Conservation (phyloP, 2,329 filamentous ascomycete species). For the Beauveria brongniartii region DNA sequence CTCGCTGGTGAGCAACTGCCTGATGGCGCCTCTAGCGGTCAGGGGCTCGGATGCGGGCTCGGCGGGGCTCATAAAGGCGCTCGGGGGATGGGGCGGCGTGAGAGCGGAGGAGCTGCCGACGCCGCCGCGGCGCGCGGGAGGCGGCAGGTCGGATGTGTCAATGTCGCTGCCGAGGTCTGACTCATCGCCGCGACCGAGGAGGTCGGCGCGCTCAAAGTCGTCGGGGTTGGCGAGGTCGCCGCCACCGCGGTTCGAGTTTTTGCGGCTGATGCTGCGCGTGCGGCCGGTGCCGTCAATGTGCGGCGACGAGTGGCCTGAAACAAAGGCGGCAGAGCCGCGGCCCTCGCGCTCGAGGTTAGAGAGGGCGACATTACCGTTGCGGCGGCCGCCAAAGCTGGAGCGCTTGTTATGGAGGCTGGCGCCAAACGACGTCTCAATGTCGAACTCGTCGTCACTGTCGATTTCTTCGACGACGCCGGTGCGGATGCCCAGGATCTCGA, state of each 20-base stretch:
- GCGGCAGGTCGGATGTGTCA: slow-evolving; percentile 58
- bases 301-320: slow-evolving; percentile 46
- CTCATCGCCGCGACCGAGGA: slow-evolving; percentile 46
- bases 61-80: slow-evolving; percentile 23
- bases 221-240: slow-evolving; percentile 23
- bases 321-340: slow-evolving; percentile 36
- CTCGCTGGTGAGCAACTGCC: slow-evolving; percentile 73
- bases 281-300: slow-evolving; percentile 29
- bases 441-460: slow-evolving; percentile 96
- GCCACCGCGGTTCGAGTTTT: slow-evolving; percentile 29
- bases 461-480: slow-evolving; percentile 96
- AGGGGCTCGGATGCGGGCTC: slow-evolving; percentile 35
- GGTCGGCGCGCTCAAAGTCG: slow-evolving; percentile 48
- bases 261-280: slow-evolving; percentile 43
- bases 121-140: slow-evolving; percentile 37
- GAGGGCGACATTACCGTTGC: slow-evolving; percentile 53
- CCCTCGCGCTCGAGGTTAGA: slow-evolving; percentile 37
- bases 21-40: slow-evolving; percentile 69
- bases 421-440: slow-evolving; percentile 68
- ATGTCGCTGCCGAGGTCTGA: slow-evolving; percentile 57
- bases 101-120: slow-evolving; percentile 16
- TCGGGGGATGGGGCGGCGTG: slow-evolving; percentile 19
- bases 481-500: slow-evolving; percentile 93
- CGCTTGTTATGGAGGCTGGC: slow-evolving; percentile 74
- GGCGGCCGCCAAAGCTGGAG: slow-evolving; percentile 65